Evolutionary conservation across 306 rosid species (phyloP), one percentile per base, ranked within the genome.

Genomic region (Boehmeria nivea): DNA sequence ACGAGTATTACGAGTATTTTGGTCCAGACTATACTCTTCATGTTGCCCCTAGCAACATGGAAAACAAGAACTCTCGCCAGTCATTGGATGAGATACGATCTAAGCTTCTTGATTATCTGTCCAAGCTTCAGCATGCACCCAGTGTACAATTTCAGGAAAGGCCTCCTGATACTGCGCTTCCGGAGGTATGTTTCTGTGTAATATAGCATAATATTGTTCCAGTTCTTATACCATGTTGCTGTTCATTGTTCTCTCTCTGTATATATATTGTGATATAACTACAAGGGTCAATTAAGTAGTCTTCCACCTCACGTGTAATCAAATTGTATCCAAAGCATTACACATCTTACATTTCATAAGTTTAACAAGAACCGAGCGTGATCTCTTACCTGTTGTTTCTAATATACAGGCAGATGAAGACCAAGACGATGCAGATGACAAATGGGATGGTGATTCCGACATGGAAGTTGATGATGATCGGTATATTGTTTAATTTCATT

Each of bases 71-170:
- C 17, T 56, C 61, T 2, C 61, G 48, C 19, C 61, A 22, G 10
- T 56, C 61, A 39, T 39, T 56, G 61, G 61, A 56, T 22, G 48
- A 56, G 16, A 56, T 56, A 38, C 48, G 48, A 37, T 21, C 11
- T 21, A 56, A 56, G 47, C 47, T 56, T 38, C 61, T 56, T 39
- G 61, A 56, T 14, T 56, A 56, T 56, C 61, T 56, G 12, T 38
- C 21, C 61, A 56, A 56, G 61, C 61, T 56, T 39, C 36, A 56
- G 61, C 61, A 56, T 56, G 61, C 61, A 56, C 61, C 61, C 5
- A 56, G 61, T n/a, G 34, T 56, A 7, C 20, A 38, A 24, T 56
- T 56, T 38, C 61, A 56, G 2, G 61, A 56, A 37, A 56, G 44
- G 28, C 49, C 36, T 22, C 61, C 61, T 6, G 61, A 56, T 14